A percentile compares a stretch with the other conserved stretches of the same genome.
Conservation (phyloP, 2,329 filamentous ascomycete genomes). For the Penicillium sp. region DNA sequence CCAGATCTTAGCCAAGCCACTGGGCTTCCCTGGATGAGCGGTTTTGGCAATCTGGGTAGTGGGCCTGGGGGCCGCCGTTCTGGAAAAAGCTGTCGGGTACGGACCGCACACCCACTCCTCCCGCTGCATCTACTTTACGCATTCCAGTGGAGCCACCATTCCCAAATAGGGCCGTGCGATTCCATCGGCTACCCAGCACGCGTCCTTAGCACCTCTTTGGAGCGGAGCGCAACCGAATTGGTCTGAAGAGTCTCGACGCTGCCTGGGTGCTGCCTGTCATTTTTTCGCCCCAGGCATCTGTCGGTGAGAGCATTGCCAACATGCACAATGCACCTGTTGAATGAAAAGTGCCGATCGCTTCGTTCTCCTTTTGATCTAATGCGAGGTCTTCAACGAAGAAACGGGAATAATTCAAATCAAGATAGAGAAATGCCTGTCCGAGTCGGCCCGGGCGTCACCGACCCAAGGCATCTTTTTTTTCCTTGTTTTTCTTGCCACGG, state of each 20-base stretch:
- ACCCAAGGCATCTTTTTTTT: constrained; percentile 2
- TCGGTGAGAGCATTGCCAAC: constrained; percentile 30
- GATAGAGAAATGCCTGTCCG: constrained; percentile 4
- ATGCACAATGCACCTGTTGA: constrained; percentile 23
- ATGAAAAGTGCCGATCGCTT: constrained; percentile 29
- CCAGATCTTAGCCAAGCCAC: not conserved
- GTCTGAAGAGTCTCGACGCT: not conserved
- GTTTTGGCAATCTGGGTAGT: not conserved
- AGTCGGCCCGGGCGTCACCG: constrained; percentile 18
- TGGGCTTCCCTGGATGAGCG: not conserved
- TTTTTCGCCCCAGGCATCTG: constrained; percentile 12
- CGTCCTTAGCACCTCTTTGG: not conserved
- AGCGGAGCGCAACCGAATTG: not conserved
- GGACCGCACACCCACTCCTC: constrained; percentile 20
- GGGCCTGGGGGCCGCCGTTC: constrained; percentile 7
- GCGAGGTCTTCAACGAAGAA: constrained; percentile 16
- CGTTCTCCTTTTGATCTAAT: constrained; percentile 24
- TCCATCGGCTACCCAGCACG: constrained; percentile 6
- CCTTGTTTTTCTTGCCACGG: not conserved
- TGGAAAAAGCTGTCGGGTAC: constrained; percentile 23
- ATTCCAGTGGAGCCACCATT: constrained; percentile 18
- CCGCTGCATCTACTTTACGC: constrained; percentile 15
- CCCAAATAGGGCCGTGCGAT: constrained; percentile 10
- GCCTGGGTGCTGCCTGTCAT: not conserved
- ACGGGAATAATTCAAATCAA: not conserved